These are phyloP conservation scores for Glaciozyma antarctica DNA, from an alignment of 768 basidiomycete genomes.

Conservation along the genomic window DNA sequence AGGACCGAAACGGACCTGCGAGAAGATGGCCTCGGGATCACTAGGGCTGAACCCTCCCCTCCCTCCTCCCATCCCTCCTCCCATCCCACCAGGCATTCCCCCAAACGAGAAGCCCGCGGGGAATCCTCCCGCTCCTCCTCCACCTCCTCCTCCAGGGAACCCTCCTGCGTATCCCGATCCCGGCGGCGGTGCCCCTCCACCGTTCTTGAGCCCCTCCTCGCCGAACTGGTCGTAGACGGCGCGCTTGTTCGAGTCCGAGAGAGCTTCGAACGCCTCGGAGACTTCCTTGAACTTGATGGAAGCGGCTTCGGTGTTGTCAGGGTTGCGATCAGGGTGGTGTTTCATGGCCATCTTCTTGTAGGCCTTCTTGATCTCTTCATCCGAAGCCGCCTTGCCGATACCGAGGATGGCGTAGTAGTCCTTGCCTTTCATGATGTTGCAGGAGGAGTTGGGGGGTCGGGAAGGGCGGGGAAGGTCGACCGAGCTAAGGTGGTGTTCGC, in stretches of 20 bases:
- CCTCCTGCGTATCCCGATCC: constrained; percentile 23
- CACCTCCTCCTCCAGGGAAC: constrained; percentile 28
- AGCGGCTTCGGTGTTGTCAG: constrained; percentile 67
- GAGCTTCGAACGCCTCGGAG: constrained; percentile 91
- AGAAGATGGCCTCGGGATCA: neutral
- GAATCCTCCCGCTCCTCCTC: constrained; percentile 33
- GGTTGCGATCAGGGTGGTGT: constrained; percentile 91
- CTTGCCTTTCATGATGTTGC: constrained; percentile 52
- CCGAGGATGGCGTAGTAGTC: constrained; percentile 86
- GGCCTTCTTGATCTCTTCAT: constrained; percentile 82
- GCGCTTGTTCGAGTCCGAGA: constrained; percentile 43
- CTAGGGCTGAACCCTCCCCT: constrained; percentile 32
- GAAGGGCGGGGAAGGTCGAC: neutral
- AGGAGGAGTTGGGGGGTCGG: neutral
- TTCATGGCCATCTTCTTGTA: constrained; percentile 90
- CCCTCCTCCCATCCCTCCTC: constrained; percentile 38
- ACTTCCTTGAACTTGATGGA: constrained; percentile 86
- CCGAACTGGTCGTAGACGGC: constrained; percentile 57
- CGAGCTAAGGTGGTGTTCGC: no score
- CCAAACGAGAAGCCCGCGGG: constrained; percentile 32
- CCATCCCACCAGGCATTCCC: constrained; percentile 10
- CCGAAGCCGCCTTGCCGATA: constrained; percentile 56
- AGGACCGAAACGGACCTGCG: neutral
- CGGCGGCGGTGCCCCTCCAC: constrained; percentile 40
- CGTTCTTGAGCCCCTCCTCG: constrained; percentile 76